A percentile compares a stretch with the other conserved stretches of the same genome.
phyloP scores from a whole-genome alignment of 1,284 basidiomycete genomes.

The Coniferiporia sulphurascens region DNA sequence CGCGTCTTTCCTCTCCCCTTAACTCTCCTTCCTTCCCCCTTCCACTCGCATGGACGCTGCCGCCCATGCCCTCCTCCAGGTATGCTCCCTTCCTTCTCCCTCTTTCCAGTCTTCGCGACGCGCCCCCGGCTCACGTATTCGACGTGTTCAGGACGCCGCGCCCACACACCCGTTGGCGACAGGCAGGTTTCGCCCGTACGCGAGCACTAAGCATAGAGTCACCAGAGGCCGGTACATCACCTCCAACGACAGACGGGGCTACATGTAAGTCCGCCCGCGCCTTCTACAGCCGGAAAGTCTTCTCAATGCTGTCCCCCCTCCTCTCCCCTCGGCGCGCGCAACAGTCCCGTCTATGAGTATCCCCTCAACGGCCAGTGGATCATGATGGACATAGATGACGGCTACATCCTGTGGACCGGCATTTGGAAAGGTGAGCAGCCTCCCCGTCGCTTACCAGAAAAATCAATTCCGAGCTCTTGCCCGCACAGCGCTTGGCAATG shows the following conservation, averaged over 20 bases:
- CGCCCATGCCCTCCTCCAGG: slow-evolving; percentile 27
- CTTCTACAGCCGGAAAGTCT: background rate
- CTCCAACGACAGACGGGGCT: slow-evolving; percentile 80
- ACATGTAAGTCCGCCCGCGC: slow-evolving; percentile 51
- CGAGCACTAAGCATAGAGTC: slow-evolving; percentile 72
- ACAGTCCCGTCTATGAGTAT: slow-evolving; percentile 80
- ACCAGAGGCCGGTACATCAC: slow-evolving; percentile 83
- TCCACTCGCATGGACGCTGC: slow-evolving; percentile 24
- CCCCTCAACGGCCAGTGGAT: slow-evolving; percentile 85
- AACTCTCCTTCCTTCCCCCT: slow-evolving; percentile 18
- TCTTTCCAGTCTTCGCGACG: background rate
- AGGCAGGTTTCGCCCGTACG: slow-evolving; percentile 69
- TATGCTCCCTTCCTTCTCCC: slow-evolving; percentile 20
- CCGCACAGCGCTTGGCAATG: slow-evolving; percentile 68
- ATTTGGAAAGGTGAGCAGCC: slow-evolving; percentile 74
- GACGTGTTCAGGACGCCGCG: slow-evolving; percentile 42
- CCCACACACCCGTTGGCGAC: slow-evolving; percentile 38
- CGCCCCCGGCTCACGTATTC: background rate
- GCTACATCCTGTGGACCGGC: slow-evolving; percentile 82
- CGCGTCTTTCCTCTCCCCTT: slow-evolving; percentile 13
- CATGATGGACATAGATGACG: slow-evolving; percentile 89
- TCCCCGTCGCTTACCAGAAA: slow-evolving; percentile 1
- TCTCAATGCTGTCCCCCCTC: background rate
- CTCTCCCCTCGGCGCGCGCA: background rate
- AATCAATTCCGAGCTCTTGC: background rate